Evolutionary conservation across 495 filamentous ascomycete genomes (phyloP).

Genomic region (Alectoria sarmentosa): DNA sequence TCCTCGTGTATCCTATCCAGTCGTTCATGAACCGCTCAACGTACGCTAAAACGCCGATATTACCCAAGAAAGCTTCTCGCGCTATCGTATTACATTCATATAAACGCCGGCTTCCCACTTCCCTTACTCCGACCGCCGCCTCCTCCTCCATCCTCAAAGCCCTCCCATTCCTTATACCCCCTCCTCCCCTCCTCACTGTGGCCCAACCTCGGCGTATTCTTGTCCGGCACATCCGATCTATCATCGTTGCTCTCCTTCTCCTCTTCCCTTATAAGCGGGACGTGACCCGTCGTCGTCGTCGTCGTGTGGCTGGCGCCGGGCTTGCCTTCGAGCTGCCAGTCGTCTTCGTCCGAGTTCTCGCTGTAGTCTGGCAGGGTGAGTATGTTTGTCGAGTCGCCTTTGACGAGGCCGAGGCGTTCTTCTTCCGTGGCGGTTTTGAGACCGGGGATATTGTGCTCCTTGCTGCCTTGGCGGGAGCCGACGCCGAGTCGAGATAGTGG

Average conservation of each 20-base stretch:
- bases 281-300: not conserved
- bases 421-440: constrained; percentile 68
- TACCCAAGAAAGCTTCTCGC: not conserved
- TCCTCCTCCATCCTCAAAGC: not conserved
- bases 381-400: constrained; percentile 48
- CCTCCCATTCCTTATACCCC: constrained; percentile 6
- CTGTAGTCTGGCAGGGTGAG: constrained; percentile 12
- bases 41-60: not conserved
- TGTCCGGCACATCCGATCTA: not conserved
- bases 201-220: constrained; percentile 1
- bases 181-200: not conserved
- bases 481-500: constrained; percentile 35
- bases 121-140: constrained; percentile 10
- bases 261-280: constrained; percentile 12
- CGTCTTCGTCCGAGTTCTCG: constrained; percentile 7
- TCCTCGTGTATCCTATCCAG: no score
- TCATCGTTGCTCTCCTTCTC: constrained; percentile 14
- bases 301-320: not conserved
- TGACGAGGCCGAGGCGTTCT: constrained; percentile 79
- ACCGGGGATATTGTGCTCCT: constrained; percentile 12
- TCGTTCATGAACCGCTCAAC: no score
- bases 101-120: constrained; percentile 16
- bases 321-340: constrained; percentile 17
- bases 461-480: constrained; percentile 31
- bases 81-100: constrained; percentile 4